A percentile compares a stretch with the other conserved stretches of the same genome.
Conservation (phyloP, 495 filamentous ascomycete species). For the Thozetella sp. region DNA sequence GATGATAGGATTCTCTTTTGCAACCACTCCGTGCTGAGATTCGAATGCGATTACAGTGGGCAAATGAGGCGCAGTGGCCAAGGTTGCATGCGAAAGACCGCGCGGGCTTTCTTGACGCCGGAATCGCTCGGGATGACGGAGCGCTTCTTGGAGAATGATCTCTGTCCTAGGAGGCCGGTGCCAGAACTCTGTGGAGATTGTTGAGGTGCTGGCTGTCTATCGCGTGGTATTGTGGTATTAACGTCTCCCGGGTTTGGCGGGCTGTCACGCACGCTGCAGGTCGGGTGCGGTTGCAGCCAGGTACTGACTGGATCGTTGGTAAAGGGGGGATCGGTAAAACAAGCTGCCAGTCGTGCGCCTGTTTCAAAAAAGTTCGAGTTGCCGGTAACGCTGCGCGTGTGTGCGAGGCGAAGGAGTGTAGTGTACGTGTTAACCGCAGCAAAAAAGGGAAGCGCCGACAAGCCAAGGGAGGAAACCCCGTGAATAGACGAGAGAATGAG, state of each 20-base stretch:
- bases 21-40: not conserved
- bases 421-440: not conserved
- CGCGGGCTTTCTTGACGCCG: slow-evolving; percentile 1
- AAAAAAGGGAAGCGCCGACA: not conserved
- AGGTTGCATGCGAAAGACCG: not conserved
- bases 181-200: no score
- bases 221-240: not conserved
- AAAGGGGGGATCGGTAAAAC: not conserved
- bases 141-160: no score
- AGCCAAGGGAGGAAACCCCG: not conserved
- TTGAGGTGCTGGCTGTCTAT: no score
- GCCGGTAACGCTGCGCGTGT: not conserved
- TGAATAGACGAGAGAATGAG: not conserved
- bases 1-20: not conserved
- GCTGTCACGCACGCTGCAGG: slow-evolving; percentile 1
- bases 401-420: not conserved
- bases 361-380: not conserved
- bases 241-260: not conserved
- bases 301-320: not conserved
- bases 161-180: no score
- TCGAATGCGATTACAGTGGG: slow-evolving; percentile 15
- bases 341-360: slow-evolving; percentile 1
- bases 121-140: not conserved
- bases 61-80: slow-evolving; percentile 14
- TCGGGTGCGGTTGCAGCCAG: not conserved